A percentile compares a stretch with the other conserved stretches of the same genome.
These are phyloP conservation scores for Penicillium argentinense DNA, from an alignment of 495 filamentous ascomycete genomes.

Conservation along the genomic window DNA sequence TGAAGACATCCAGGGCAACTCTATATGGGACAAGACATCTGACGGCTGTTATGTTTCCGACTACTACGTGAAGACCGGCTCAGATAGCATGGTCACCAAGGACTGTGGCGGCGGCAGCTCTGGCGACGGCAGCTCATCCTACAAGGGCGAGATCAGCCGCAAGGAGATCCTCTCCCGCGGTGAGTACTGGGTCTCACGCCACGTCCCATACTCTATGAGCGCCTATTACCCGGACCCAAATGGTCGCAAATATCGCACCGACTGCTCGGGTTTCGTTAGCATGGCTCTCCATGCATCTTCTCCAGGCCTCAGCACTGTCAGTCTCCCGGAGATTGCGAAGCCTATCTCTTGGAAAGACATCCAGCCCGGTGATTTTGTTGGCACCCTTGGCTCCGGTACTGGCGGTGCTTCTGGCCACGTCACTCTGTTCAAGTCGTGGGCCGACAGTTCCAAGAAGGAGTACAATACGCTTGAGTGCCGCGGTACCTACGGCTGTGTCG, in stretches of 20 bases:
- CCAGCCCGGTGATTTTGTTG: slow-evolving; percentile 15
- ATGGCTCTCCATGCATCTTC: slow-evolving; percentile 15
- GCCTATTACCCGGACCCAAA: slow-evolving; percentile 12
- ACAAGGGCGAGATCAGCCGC: slow-evolving; percentile 16
- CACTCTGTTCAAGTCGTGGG: slow-evolving; percentile 17
- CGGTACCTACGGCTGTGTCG: slow-evolving; percentile 16
- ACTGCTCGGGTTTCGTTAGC: slow-evolving; percentile 16
- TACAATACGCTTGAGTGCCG: slow-evolving; percentile 19
- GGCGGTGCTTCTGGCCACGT: slow-evolving; percentile 16
- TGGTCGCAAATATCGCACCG: slow-evolving; percentile 16
- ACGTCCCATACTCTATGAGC: slow-evolving; percentile 16
- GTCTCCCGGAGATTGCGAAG: slow-evolving; percentile 11
- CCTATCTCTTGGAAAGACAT: slow-evolving; percentile 12
- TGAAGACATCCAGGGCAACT: slow-evolving; percentile 9
- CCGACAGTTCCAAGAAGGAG: slow-evolving; percentile 16
- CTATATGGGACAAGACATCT: slow-evolving; percentile 17
- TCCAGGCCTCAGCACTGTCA: slow-evolving; percentile 13
- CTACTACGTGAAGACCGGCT: slow-evolving; percentile 19
- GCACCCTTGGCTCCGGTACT: slow-evolving; percentile 13
- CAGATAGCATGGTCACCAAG: slow-evolving; percentile 12
- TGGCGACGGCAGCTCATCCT: slow-evolving; percentile 11
- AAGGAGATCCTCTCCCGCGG: slow-evolving; percentile 16
- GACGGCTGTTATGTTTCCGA: slow-evolving; percentile 16
- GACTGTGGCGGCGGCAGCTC: slow-evolving; percentile 12
- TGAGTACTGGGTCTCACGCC: slow-evolving; percentile 14